phyloP scores from a whole-genome alignment of 192 early-diverging fungal species.

The Coemansia sp. region DNA sequence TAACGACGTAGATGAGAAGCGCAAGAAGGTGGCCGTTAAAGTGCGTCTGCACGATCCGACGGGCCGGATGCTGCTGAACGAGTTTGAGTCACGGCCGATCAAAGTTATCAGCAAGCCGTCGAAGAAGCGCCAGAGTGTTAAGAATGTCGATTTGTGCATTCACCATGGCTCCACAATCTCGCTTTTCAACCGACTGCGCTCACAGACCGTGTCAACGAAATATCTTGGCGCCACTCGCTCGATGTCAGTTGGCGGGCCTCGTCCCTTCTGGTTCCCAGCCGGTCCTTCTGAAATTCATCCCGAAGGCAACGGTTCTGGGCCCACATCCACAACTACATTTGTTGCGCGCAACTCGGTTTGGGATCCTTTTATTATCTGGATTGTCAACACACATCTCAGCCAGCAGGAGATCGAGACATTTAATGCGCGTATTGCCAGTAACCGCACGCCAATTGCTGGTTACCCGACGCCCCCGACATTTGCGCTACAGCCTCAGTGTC shows the following conservation, averaged over 20 bases:
- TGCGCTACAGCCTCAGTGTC: slow-evolving; percentile 64
- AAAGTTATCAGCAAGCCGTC: slow-evolving; percentile 91
- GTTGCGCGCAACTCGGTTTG: slow-evolving; percentile 74
- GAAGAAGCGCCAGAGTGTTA: slow-evolving; percentile 83
- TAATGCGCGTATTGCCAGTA: slow-evolving; percentile 38
- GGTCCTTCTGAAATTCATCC: slow-evolving; percentile 11
- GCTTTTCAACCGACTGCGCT: slow-evolving; percentile 85
- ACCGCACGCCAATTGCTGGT: slow-evolving; percentile 53
- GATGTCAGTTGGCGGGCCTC: slow-evolving; percentile 53
- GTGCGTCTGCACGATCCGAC: slow-evolving; percentile 69
- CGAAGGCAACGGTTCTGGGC: not conserved
- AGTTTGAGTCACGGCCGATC: slow-evolving; percentile 75
- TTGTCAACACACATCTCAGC: slow-evolving; percentile 64
- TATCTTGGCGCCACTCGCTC: slow-evolving; percentile 64
- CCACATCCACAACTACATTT: slow-evolving; percentile 60
- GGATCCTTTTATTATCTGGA: slow-evolving; percentile 87
- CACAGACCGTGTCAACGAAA: slow-evolving; percentile 87
- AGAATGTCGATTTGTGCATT: slow-evolving; percentile 81
- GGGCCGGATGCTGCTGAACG: slow-evolving; percentile 59
- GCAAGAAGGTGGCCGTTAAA: slow-evolving; percentile 72
- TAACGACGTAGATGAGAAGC: slow-evolving; percentile 81
- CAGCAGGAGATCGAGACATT: slow-evolving; percentile 59
- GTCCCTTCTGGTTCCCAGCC: slow-evolving; percentile 55
- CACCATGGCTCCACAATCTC: slow-evolving; percentile 83
- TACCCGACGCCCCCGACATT: slow-evolving; percentile 77